phyloP scores from a whole-genome alignment of 2,329 filamentous ascomycete genomes.

The Penicillium sp. region DNA sequence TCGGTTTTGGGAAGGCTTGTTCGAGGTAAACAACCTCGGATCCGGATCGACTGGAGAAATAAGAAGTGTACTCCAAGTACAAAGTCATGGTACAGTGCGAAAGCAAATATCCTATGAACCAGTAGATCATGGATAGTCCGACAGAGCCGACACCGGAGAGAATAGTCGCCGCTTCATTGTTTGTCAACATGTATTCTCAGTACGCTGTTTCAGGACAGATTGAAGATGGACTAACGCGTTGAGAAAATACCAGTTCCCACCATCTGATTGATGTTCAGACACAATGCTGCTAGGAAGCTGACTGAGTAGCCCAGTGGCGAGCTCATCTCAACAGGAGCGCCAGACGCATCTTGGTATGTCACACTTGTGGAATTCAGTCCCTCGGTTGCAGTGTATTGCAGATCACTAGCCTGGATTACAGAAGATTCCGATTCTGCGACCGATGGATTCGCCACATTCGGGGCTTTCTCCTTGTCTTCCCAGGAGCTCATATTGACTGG shows the following conservation, averaged over 20 bases:
- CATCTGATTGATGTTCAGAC: constrained; percentile 63
- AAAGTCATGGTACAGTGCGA: constrained; percentile 55
- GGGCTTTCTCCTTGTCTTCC: neutral
- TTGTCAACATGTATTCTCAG: neutral
- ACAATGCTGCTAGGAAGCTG: constrained; percentile 56
- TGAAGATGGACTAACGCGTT: constrained; percentile 51
- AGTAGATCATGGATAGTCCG: constrained; percentile 62
- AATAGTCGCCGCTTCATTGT: constrained; percentile 54
- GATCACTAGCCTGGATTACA: neutral
- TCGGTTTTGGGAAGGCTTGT: constrained; percentile 64
- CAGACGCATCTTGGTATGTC: constrained; percentile 60
- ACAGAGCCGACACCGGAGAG: constrained; percentile 60
- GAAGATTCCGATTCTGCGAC: neutral
- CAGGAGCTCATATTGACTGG: neutral
- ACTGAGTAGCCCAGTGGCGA: constrained; percentile 63
- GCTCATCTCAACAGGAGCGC: constrained; percentile 59
- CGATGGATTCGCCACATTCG: neutral
- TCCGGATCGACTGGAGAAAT: constrained; percentile 66
- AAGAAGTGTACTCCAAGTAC: constrained; percentile 64
- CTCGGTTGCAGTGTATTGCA: constrained; percentile 7
- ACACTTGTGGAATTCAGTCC: constrained; percentile 47
- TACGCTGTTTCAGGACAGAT: neutral
- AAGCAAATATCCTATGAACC: constrained; percentile 62
- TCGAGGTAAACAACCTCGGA: constrained; percentile 68
- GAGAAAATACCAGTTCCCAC: constrained; percentile 65